Evolutionary conservation across 164 flowering plant genomes (phyloP).

Genomic region (Kingdonia uniflora): DNA sequence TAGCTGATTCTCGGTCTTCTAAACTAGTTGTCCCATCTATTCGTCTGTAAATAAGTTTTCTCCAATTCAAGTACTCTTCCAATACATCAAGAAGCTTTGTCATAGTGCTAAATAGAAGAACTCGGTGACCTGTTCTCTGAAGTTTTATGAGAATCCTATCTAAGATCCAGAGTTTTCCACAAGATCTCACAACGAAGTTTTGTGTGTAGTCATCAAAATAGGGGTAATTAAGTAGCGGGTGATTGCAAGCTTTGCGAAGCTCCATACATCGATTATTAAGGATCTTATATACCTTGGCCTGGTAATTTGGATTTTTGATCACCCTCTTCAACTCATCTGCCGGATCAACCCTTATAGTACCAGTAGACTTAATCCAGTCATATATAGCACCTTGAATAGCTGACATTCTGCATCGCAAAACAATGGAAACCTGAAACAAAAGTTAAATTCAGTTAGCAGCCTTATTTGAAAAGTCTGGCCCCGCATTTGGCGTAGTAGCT

Average conservation of each 20-base stretch:
- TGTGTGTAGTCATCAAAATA: constrained; percentile 70
- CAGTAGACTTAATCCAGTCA: constrained; percentile 98
- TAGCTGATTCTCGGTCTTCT: constrained; percentile 96
- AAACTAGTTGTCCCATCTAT: constrained; percentile 96
- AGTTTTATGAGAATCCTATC: constrained; percentile 93
- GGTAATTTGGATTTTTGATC: constrained; percentile 64
- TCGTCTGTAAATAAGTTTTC: constrained; percentile 75
- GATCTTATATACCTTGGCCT: constrained; percentile 55
- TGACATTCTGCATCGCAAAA: constrained; percentile 90
- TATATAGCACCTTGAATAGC: constrained; percentile 86
- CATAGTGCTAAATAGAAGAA: constrained; percentile 95
- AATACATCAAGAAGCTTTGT: constrained; percentile 92
- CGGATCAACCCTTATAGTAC: constrained; percentile 89
- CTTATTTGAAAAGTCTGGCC: not conserved
- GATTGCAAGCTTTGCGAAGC: constrained; percentile 91
- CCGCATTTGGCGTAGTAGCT: too few species aligned
- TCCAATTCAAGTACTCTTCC: constrained; percentile 93
- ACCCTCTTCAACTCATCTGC: constrained; percentile 75
- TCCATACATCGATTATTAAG: constrained; percentile 96
- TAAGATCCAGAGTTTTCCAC: constrained; percentile 92
- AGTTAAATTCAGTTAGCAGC: constrained; percentile 4
- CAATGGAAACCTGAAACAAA: constrained; percentile 68
- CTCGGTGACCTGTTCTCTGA: constrained; percentile 89
- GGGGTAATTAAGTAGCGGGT: constrained; percentile 94
- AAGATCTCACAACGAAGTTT: constrained; percentile 85